Conservation (phyloP, 495 filamentous ascomycete genomes). For the Thozetella sp. region DNA sequence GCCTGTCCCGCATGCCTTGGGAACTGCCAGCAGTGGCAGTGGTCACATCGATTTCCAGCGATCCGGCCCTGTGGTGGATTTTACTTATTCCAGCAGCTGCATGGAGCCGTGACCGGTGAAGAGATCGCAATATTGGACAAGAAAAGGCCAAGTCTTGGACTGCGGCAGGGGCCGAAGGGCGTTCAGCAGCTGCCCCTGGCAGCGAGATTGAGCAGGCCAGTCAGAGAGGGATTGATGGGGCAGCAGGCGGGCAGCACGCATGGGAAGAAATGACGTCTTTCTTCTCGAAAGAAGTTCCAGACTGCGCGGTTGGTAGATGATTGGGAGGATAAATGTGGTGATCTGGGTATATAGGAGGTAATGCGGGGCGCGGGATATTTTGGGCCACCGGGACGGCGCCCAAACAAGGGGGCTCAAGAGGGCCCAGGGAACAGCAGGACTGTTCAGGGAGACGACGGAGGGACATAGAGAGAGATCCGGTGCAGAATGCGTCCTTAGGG, state of each 20-base stretch:
- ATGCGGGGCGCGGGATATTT: neutral
- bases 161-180: neutral
- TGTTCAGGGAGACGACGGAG: no score
- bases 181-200: neutral
- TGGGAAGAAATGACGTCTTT: neutral
- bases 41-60: no score
- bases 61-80: no score
- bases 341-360: neutral
- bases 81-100: no score
- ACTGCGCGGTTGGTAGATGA: neutral
- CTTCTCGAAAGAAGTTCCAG: neutral
- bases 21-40: no score
- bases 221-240: neutral
- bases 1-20: no score
- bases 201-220: neutral
- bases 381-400: neutral
- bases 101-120: no score
- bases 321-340: conserved; percentile 3
- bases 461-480: no score
- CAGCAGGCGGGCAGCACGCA: neutral
- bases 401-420: no score
- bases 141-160: neutral
- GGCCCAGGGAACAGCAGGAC: no score
- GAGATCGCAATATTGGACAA: neutral
- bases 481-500: no score